phyloP scores from a whole-genome alignment of 352 stramenopile genomes.

The Pythium grandisporangium region DNA sequence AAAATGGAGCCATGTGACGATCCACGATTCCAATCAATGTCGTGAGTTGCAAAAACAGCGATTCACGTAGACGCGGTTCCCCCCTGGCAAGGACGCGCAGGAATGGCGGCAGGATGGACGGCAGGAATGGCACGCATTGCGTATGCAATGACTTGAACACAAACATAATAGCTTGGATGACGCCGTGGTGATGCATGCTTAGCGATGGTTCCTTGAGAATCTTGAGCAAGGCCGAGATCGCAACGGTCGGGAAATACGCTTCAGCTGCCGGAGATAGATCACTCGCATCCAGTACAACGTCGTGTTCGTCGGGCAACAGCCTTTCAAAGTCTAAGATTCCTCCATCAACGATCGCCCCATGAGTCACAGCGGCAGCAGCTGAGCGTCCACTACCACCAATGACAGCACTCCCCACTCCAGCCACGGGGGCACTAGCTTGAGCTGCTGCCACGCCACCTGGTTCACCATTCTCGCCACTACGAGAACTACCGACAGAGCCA shows the following conservation, averaged over 20 bases:
- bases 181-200: conserved; percentile 92
- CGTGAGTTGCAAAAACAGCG: conserved; percentile 95
- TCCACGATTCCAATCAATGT: conserved; percentile 94
- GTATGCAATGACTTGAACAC: conserved; percentile 97
- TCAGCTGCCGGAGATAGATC: conserved; percentile 74
- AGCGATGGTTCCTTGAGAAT: conserved; percentile 96
- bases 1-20: conserved; percentile 94
- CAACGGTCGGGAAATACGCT: conserved; percentile 96
- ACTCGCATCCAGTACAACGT: conserved; percentile 58
- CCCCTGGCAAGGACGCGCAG: conserved; percentile 88
- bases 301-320: conserved; percentile 33
- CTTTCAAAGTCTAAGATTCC: conserved; percentile 66
- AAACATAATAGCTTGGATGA: conserved; percentile 98
- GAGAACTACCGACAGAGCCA: too few species aligned
- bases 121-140: conserved; percentile 94
- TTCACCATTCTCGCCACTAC: conserved; percentile 7
- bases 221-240: conserved; percentile 93
- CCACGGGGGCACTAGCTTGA: not conserved
- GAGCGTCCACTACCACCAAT: conserved; percentile 3
- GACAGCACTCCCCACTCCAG: not conserved
- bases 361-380: too few species aligned
- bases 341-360: too few species aligned
- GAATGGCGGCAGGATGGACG: conserved; percentile 96
- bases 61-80: conserved; percentile 90
- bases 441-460: not conserved